Evolutionary conservation across 495 filamentous ascomycete species (phyloP), one percentile per base, ranked within the genome.

Genomic region (Astrothelium subdiscretum): DNA sequence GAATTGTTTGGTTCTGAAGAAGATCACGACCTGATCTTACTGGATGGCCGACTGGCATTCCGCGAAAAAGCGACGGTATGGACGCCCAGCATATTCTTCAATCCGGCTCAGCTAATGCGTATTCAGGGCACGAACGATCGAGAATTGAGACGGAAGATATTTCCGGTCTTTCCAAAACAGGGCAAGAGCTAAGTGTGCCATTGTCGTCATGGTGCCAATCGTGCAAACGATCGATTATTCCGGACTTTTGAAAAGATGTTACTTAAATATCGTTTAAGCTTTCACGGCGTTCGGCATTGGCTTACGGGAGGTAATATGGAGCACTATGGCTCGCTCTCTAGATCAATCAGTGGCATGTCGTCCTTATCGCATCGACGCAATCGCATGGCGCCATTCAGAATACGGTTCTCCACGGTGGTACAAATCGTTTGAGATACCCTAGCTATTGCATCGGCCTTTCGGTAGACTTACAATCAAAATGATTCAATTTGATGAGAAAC

Each of bases 41-140:
- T 65, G 31, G 57, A 68, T 18, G 63, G 61, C 0, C 32, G 65
- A 48, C 65, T 72, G 5, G 67, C 67, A 0, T 72, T 64, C 59
- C 67, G 70, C 12, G 69, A 70, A 44, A 66, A 63, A 26, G 65
- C 62, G 6, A 32, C 62, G 54, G 66, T 65, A 62, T 20, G 20
- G 63, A 62, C 54, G 24, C 22, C 10, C 18, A 32, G 24, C 2
- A 12, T 13, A 29, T 12, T 20, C 32, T 20, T 8, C n/a, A 29
- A 29, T 27, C n/a, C 8, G 20, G 59, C 42, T 31, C 35, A 26
- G 62, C 27, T 20, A 48, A 62, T 59, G 59, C 59, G 20, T 22
- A 5, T 32, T 31, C 22, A 62, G 66, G 20, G 57, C 59, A 24
- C 57, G 24, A 42, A 59, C 52, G n/a, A 42, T 58, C 31, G 65